A percentile compares a stretch with the other conserved stretches of the same genome.
phyloP scores from a whole-genome alignment of 352 stramenopile species.

The Phytophthora pisi region DNA sequence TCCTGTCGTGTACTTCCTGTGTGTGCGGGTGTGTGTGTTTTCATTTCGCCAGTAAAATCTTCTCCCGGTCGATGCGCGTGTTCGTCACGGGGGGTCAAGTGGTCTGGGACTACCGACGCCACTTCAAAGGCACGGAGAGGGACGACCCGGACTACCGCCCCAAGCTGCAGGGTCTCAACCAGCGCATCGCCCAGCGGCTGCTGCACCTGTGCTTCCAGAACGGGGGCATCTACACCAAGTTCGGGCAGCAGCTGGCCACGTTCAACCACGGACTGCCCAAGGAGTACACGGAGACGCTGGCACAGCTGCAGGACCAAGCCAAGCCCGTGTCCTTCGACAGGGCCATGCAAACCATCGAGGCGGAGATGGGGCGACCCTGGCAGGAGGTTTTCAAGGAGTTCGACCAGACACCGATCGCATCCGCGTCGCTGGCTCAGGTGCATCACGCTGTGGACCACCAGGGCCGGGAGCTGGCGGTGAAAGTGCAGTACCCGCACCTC shows the following conservation, averaged over 20 bases:
- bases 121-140: conserved; percentile 53
- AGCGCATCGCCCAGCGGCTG: conserved; percentile 87
- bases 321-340: conserved; percentile 70
- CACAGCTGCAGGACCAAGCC: conserved; percentile 92
- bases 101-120: conserved; percentile 55
- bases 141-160: conserved; percentile 62
- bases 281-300: conserved; percentile 94
- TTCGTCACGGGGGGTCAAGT: conserved; percentile 50
- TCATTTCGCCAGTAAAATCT: conserved; percentile 46
- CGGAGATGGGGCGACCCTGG: conserved; percentile 69
- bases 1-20: no score
- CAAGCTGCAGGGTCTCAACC: conserved; percentile 67
- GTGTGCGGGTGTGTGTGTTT: background rate
- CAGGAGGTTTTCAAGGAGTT: conserved; percentile 92
- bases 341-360: conserved; percentile 55
- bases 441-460: conserved; percentile 91
- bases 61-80: conserved; percentile 70
- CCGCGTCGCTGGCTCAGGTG: conserved; percentile 96
- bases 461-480: conserved; percentile 94
- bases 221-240: conserved; percentile 97
- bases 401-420: conserved; percentile 92
- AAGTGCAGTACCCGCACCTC: conserved; percentile 95
- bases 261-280: conserved; percentile 95
- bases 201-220: conserved; percentile 93
- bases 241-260: conserved; percentile 97